phyloP scores from a whole-genome alignment of 2,329 filamentous ascomycete genomes.

The Pseudogymnoascus sp. region DNA sequence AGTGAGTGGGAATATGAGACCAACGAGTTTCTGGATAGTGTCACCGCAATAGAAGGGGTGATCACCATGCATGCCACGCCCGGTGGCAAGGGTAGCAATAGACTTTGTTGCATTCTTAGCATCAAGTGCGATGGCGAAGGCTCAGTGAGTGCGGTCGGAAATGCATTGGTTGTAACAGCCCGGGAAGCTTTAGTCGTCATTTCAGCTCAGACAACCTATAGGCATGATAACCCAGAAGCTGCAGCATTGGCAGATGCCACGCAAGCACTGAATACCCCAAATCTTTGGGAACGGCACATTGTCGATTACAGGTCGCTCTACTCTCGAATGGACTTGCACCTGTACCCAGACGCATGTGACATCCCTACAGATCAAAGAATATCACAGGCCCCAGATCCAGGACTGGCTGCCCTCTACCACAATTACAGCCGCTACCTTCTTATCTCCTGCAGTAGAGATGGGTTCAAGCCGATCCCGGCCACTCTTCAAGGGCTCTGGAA shows the following conservation, averaged over 20 bases:
- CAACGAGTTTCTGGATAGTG: conserved; percentile 36
- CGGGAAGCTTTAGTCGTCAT: conserved; percentile 30
- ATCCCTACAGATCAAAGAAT: conserved; percentile 29
- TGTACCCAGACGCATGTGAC: conserved; percentile 21
- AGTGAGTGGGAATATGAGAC: conserved; percentile 36
- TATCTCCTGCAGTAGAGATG: conserved; percentile 29
- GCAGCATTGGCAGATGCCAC: conserved; percentile 22
- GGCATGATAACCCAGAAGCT: conserved; percentile 24
- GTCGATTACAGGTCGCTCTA: conserved; percentile 31
- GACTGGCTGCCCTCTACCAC: conserved; percentile 28
- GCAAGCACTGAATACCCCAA: conserved; percentile 16
- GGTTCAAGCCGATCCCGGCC: conserved; percentile 30
- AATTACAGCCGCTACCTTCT: conserved; percentile 35
- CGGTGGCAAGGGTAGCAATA: conserved; percentile 29
- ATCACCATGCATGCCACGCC: conserved; percentile 35
- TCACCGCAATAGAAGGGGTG: conserved; percentile 25
- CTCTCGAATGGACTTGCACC: conserved; percentile 25
- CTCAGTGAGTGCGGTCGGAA: conserved; percentile 25
- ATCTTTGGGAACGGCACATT: conserved; percentile 27
- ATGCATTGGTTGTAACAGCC: conserved; percentile 32
- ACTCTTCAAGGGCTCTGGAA: conserved; percentile 42
- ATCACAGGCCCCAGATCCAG: conserved; percentile 16
- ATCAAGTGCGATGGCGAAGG: conserved; percentile 24
- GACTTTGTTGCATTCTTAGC: conserved; percentile 29
- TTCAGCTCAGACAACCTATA: conserved; percentile 34